Base-by-base conservation (phyloP, 1,139 yeast species). In the Starmera stellimalicola region DNA sequence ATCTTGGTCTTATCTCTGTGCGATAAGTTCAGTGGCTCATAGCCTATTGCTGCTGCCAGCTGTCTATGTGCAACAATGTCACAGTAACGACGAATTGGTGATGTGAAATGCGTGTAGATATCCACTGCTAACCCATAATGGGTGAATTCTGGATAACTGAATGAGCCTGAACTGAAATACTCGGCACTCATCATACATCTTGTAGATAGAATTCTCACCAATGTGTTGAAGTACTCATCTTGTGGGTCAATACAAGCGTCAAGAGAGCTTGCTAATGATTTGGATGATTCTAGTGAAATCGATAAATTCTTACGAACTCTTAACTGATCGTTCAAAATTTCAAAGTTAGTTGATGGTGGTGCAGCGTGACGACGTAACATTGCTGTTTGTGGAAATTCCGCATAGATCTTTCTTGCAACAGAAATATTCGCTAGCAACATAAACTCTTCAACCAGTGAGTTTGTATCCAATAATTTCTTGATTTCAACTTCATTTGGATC, bases 101-200 rank as follows among this genome's bases (percentile, higher is more conserved):
- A 87, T 1, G 99, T 93, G 65, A 88, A 93, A 68, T 93, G 99
- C 1, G 99, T 93, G 58, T 93, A 93, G 31, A 93, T 93, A 49
- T 87, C 96, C 35, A 91, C 88, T 1, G 99, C 99, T 40, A 93
- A 69, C 54, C 99, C 99, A 58, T 93, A 93, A 66, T 93, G 99
- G 41, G 79, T 77, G 62, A 85, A 93, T 45, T 93, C 98, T n/a
- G 94, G 77, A 51, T 84, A 84, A 7, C 94, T 84, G 50, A 70
- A 84, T 12, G 82, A 75, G n/a, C 99, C 98, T 0, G 95, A 74
- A 7, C 94, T 78, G 65, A 93, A 93, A 55, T 93, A 93, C 52
- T 91, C 97, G 2, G 99, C 99, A 3, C 98, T 95, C 82, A 87
- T 84, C 98, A 93, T 93, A 62, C 98, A 91, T 52, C 99, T 73